Conservation (phyloP, 2,329 filamentous ascomycete genomes). For the Myriosclerotinia duriaeana region DNA sequence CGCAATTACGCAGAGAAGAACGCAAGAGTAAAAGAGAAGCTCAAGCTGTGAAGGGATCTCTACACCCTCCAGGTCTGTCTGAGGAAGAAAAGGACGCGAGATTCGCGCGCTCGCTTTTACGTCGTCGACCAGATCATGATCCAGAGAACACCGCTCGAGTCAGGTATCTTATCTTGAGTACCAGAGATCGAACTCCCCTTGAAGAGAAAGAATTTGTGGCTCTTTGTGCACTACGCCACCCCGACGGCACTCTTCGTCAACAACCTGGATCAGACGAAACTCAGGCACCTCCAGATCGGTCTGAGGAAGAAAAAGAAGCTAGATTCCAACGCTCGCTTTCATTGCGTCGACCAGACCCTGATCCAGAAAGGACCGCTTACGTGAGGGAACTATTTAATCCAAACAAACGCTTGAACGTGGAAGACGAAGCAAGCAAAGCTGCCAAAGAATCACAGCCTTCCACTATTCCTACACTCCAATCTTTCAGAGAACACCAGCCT, state of each 20-base stretch:
- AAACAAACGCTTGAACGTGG: background rate
- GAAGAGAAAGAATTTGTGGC: conserved; percentile 1
- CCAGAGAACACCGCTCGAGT: conserved; percentile 1
- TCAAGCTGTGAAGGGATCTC: background rate
- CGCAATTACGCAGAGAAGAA: background rate
- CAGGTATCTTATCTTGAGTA: background rate
- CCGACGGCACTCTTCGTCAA: conserved; percentile 6
- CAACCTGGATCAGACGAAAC: background rate
- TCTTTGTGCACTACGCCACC: conserved; percentile 3
- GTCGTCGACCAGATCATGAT: background rate
- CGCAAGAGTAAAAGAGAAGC: background rate
- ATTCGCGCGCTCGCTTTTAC: background rate
- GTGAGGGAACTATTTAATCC: background rate
- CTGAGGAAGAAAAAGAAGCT: too few species aligned
- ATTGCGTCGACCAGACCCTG: background rate
- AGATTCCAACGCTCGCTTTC: too few species aligned
- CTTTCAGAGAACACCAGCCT: background rate
- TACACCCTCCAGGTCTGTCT: background rate
- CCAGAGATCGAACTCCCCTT: background rate
- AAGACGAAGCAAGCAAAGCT: background rate
- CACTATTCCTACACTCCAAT: background rate
- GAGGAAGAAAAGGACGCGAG: background rate
- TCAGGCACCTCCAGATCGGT: background rate
- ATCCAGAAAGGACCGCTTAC: background rate
- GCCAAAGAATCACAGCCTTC: background rate